Base-by-base conservation (phyloP, 2,329 filamentous ascomycete genomes). In the Diaporthe batatas region DNA sequence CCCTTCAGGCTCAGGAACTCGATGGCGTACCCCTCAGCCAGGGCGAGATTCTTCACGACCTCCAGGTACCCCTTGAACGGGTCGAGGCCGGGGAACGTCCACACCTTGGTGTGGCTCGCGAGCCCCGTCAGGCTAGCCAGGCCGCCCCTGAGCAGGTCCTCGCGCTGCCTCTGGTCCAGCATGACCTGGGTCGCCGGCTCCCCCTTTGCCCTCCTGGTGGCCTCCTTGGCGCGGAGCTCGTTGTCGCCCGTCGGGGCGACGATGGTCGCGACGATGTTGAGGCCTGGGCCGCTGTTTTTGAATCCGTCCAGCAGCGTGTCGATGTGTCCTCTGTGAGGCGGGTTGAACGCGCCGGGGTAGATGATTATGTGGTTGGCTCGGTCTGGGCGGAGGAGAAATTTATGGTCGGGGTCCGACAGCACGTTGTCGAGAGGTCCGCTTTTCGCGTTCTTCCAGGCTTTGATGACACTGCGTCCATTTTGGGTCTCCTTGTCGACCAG, bases 171-270 rank as follows among this genome's bases (percentile, higher is more conserved):
- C 12, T 18, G 34, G 12, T n/a, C 18, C 5, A 59, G 12, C 34
- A 42, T 25, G 0, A 42, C n/a, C 55, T 42, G 34, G 2, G 10
- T 14, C 0, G n/a, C n/a, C 1, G n/a, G 1, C 3, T 21, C 6
- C 34, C 6, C 11, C 2, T 6, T 8, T 7, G 2, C 8, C n/a
- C 18, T 42, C n/a, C 55, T 59, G 34, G 4, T 14, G n/a, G 34
- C 54, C 21, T 39, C 57, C 4, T 59, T 59, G 6, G n/a, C 12
- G 6, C 18, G 34, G n/a, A 59, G n/a, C 2, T n/a, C 6, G 21
- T 39, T 14, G 57, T 59, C 34, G 3, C 12, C 21, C 14, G 23
- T 25, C 1, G 57, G 57, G 3, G 39, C n/a, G 2, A 42, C 57
- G 2, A 59, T 18, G 3, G 36, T 16, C 0, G 57, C 39, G 1